Conservation (phyloP, 2,329 filamentous ascomycete genomes). For the Sporothrix mexicana region DNA sequence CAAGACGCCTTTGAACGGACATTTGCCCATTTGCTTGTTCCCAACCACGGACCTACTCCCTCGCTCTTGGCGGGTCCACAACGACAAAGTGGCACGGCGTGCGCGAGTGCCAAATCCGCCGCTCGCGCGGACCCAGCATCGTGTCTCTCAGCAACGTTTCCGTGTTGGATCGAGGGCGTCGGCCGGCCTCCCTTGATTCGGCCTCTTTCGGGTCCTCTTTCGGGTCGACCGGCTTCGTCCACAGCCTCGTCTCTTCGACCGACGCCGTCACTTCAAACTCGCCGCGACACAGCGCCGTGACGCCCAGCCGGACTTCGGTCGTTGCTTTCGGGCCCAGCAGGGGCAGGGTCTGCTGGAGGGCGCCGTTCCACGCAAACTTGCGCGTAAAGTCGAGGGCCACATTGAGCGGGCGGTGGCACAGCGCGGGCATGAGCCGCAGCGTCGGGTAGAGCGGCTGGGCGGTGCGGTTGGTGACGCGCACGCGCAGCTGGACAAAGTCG, state of each 20-base stretch:
- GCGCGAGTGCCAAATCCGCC: constrained; percentile 69
- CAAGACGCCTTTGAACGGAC: not conserved
- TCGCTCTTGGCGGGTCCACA: constrained; percentile 48
- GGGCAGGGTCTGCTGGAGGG: constrained; percentile 75
- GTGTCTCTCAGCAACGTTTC: constrained; percentile 65
- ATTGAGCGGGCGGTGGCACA: constrained; percentile 73
- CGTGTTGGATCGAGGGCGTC: constrained; percentile 59
- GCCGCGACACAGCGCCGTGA: constrained; percentile 77
- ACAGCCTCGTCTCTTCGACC: constrained; percentile 77
- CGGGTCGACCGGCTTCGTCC: constrained; percentile 40
- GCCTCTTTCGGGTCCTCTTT: constrained; percentile 37
- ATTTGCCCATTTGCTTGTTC: not conserved
- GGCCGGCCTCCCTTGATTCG: too few relatives aligned
- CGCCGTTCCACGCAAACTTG: constrained; percentile 84
- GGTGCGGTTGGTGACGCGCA: constrained; percentile 78
- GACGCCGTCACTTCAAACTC: constrained; percentile 81
- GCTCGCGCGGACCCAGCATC: constrained; percentile 63
- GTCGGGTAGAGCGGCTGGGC: constrained; percentile 70
- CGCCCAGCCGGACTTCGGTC: constrained; percentile 68
- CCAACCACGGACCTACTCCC: not conserved
- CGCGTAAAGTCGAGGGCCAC: constrained; percentile 81
- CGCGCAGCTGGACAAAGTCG: constrained; percentile 70
- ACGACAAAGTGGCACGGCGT: constrained; percentile 62
- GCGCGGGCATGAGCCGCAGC: constrained; percentile 75
- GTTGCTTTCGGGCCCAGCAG: constrained; percentile 63